Evolutionary conservation across 2,329 filamentous ascomycete species (phyloP).

Genomic region (Triangularia setosa): DNA sequence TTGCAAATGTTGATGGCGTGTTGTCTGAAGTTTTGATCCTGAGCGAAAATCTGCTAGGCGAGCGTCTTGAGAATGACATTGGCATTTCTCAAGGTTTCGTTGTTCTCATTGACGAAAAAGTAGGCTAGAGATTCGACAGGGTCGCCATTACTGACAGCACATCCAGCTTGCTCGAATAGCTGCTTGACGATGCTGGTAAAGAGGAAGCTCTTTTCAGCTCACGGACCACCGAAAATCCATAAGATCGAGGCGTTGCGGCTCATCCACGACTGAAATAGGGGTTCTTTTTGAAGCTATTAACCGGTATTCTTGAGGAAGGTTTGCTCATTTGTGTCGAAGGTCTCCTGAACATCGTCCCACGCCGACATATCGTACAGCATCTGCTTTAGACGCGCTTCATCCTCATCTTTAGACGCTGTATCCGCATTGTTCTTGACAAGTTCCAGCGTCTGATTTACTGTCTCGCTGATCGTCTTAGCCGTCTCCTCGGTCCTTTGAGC

Average conservation of each 20-base stretch:
- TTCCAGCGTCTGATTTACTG: background rate
- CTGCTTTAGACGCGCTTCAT: background rate
- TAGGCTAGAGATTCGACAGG: conserved; percentile 1
- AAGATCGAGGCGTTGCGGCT: conserved; percentile 3
- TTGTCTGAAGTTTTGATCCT: background rate
- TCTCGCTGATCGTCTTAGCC: background rate
- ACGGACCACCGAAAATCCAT: conserved; percentile 13
- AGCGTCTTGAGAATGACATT: conserved; percentile 10
- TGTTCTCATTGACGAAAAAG: conserved; percentile 12
- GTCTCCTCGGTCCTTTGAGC: background rate
- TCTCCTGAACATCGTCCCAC: background rate
- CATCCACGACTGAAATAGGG: conserved; percentile 4
- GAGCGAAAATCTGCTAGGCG: conserved; percentile 4
- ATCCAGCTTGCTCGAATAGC: background rate
- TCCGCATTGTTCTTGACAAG: background rate
- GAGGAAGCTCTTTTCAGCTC: conserved; percentile 8
- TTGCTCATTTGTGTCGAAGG: background rate
- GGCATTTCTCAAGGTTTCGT: conserved; percentile 8
- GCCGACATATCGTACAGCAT: background rate
- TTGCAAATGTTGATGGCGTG: conserved; percentile 2
- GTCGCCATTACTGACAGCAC: background rate
- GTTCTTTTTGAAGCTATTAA: conserved; percentile 6
- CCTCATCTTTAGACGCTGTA: background rate
- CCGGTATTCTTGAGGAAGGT: conserved; percentile 7
- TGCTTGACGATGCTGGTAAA: conserved; percentile 4